phyloP scores from a whole-genome alignment of 148 eudicot species.

The Nyssa sinensis region DNA sequence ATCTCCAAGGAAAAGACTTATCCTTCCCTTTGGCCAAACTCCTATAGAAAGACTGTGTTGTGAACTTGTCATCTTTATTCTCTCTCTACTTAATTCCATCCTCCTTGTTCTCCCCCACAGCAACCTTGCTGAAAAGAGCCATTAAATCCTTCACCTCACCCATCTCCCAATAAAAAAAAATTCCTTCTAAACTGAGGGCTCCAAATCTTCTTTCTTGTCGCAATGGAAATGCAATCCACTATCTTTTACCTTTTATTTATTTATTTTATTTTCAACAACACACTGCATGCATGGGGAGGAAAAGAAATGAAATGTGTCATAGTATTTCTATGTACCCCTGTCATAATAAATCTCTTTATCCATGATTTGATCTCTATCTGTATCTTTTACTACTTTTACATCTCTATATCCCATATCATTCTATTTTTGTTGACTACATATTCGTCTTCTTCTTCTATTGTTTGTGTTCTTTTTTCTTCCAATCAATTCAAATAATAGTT shows the following conservation, averaged over 20 bases:
- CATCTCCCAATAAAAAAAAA: no score
- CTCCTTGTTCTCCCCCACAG: not conserved
- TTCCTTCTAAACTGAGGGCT: no score
- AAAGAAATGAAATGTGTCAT: not conserved
- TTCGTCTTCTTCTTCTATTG: not conserved
- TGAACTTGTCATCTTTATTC: no score
- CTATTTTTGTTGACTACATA: not conserved
- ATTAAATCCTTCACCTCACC: no score
- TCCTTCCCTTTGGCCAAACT: no score
- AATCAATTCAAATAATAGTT: not conserved
- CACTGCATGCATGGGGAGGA: not conserved
- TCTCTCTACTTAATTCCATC: not conserved
- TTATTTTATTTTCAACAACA: not conserved
- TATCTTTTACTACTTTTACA: not conserved
- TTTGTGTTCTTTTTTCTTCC: not conserved
- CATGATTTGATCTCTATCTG: not conserved
- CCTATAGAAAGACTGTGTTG: no score
- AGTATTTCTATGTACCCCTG: not conserved
- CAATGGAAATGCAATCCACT: no score
- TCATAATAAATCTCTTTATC: not conserved
- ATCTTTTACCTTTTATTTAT: no score
- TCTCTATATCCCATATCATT: not conserved
- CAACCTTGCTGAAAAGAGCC: no score
- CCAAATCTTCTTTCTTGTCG: not conserved
- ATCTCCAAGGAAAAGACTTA: no score